phyloP scores from a whole-genome alignment of 2,329 filamentous ascomycete genomes.

The Pseudogymnoascus sp. region DNA sequence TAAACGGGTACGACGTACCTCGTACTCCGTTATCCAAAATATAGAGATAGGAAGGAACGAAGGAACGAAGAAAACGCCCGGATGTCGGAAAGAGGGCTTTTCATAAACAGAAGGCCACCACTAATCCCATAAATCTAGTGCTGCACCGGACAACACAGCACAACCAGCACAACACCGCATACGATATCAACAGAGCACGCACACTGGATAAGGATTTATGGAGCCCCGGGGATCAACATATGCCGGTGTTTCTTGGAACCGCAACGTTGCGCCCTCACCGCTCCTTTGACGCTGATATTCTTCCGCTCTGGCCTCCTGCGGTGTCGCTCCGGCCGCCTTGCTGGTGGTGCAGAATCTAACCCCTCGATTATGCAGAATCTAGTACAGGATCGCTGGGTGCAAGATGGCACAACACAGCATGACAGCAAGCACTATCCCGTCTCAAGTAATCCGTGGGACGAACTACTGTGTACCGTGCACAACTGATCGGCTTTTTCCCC shows the following conservation, averaged over 20 bases:
- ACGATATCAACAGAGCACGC: background rate
- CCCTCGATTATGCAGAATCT: background rate
- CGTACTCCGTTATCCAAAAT: background rate
- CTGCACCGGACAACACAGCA: background rate
- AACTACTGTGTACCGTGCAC: background rate
- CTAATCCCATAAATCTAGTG: background rate
- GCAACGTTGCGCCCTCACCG: background rate
- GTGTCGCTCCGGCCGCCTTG: background rate
- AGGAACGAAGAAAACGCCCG: background rate
- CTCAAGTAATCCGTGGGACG: background rate
- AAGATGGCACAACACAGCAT: background rate
- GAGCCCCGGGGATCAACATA: background rate
- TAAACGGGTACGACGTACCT: background rate
- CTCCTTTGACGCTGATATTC: background rate
- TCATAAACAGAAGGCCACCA: background rate
- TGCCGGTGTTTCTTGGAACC: background rate
- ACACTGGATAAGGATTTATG: background rate
- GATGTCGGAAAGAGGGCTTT: background rate
- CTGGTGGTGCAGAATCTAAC: background rate
- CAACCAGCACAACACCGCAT: too few relatives aligned
- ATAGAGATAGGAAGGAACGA: background rate
- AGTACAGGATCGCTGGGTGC: background rate
- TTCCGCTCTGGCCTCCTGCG: background rate
- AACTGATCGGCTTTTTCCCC: background rate
- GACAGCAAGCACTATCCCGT: background rate